These are phyloP conservation scores for Ophiostoma montium DNA, from an alignment of 2,329 filamentous ascomycete genomes.

Conservation along the genomic window DNA sequence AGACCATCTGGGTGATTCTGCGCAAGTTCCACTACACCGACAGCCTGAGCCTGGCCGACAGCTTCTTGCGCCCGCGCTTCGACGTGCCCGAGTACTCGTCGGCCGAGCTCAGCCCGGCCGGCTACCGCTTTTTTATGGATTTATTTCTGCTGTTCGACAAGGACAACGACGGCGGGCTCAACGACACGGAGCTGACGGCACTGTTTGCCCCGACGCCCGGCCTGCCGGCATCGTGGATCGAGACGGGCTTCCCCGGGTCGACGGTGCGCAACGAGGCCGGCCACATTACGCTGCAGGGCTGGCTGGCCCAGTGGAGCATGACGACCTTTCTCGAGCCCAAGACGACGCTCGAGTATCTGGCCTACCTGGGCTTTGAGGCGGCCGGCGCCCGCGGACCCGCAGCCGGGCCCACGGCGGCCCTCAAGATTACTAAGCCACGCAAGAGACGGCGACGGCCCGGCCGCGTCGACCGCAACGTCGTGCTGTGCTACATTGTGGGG, in stretches of 20 bases:
- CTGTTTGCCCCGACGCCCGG: constrained; percentile 90
- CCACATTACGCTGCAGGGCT: constrained; percentile 89
- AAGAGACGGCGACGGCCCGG: constrained; percentile 72
- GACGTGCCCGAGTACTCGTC: constrained; percentile 88
- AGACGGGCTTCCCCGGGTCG: constrained; percentile 80
- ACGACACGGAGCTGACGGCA: constrained; percentile 68
- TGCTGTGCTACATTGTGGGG: constrained; percentile 84
- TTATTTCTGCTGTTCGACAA: constrained; percentile 91
- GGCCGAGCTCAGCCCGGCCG: constrained; percentile 82
- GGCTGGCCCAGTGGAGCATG: constrained; percentile 99
- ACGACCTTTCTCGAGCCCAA: constrained; percentile 94
- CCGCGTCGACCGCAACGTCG: constrained; percentile 83
- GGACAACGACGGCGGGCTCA: constrained; percentile 91
- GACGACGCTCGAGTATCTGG: constrained; percentile 88
- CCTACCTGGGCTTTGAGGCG: constrained; percentile 88
- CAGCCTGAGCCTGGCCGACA: constrained; percentile 80
- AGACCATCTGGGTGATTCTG: constrained; percentile 96
- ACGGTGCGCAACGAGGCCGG: constrained; percentile 93
- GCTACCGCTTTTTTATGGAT: constrained; percentile 92
- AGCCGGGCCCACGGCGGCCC: constrained; percentile 44
- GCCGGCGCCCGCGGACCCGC: constrained; percentile 13
- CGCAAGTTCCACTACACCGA: constrained; percentile 94
- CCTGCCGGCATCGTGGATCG: constrained; percentile 71
- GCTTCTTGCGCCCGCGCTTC: constrained; percentile 82
- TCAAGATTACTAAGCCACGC: constrained; percentile 85